A percentile compares a stretch with the other conserved stretches of the same genome.
Evolutionary conservation across 2,329 filamentous ascomycete genomes (phyloP).

Genomic region (Bretziella fagacearum): DNA sequence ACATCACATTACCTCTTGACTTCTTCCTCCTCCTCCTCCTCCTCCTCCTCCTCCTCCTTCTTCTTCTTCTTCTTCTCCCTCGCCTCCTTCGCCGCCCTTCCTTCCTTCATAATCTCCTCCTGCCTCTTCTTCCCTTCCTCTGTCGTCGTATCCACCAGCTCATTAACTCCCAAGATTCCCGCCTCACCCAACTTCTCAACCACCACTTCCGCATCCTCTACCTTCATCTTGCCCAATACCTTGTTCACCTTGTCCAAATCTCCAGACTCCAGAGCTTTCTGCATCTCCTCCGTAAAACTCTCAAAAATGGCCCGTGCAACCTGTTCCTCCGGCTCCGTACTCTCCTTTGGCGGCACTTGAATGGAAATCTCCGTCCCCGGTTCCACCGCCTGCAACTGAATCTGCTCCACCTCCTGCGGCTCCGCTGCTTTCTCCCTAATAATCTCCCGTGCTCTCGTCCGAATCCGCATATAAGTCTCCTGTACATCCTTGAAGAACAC

Average conservation of each 20-base stretch:
- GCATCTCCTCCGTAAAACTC: constrained; percentile 63
- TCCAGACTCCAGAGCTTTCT: constrained; percentile 71
- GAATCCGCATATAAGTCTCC: constrained; percentile 70
- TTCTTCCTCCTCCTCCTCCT: constrained; percentile 14
- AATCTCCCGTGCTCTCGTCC: constrained; percentile 58
- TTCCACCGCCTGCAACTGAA: constrained; percentile 91
- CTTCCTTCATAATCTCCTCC: constrained; percentile 50
- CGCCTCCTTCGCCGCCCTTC: constrained; percentile 18
- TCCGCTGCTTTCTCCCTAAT: constrained; percentile 35
- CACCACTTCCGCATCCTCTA: constrained; percentile 72
- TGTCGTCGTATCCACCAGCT: constrained; percentile 90
- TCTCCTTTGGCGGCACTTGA: constrained; percentile 52
- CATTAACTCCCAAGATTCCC: constrained; percentile 74
- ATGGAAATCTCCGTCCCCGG: constrained; percentile 87
- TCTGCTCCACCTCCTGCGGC: constrained; percentile 59
- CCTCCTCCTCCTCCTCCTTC: neutral
- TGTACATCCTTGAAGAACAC: constrained; percentile 89
- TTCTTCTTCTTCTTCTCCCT: neutral
- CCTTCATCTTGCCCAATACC: constrained; percentile 68
- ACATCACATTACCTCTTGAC: no score
- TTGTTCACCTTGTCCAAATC: constrained; percentile 47
- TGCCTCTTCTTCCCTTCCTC: constrained; percentile 65
- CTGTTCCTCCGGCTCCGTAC: constrained; percentile 46
- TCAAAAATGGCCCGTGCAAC: constrained; percentile 64
- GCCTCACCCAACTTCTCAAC: constrained; percentile 68